Evolutionary conservation across 1,284 basidiomycete genomes (phyloP), one percentile per base, ranked within the genome.

Genomic region (Sanghuangporus weigelae): DNA sequence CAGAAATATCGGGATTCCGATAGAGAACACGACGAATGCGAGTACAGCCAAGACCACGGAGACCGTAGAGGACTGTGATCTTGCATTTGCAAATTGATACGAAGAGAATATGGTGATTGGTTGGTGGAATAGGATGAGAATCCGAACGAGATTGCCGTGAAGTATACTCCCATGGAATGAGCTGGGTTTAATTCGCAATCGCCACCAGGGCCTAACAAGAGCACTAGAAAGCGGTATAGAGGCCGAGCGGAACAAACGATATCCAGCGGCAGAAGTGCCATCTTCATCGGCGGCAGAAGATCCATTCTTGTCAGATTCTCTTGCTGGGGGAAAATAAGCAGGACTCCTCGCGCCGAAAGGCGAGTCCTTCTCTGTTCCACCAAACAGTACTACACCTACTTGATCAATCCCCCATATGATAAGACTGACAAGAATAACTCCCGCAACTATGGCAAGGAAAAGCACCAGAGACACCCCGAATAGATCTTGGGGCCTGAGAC

Each of bases 61-160:
- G 4, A 79, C 75, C 3, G 81, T 69, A 1, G 84, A 84, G 1
- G 84, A 84, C 5, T 80, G 74, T 2, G 76, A 69, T 38, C 74
- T 75, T 26, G 81, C 79, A 44, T 89, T 77, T 3, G 86, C 84
- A 80, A 96, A 89, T 70, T 95, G 89, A 73, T 93, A 97, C 66
- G 86, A 87, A 6, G 93, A 93, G 74, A 96, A 95, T 60, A 95
- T 85, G 42, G 94, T 96, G 68, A 98, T 83, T 10, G 96, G 96
- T 21, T 98, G 84, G 76, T 98, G 96, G 78, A 98, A 98, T 46
- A 96, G 80, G 60, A 96, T 81, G 50, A 98, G 83, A 63, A 96
- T 81, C 59, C 96, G 89, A 61, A 96, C 85, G 59, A 98, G 84
- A 75, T 98, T 98, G 54, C 96, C 96, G 68, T 92, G 87, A 53